phyloP scores from a whole-genome alignment of 495 filamentous ascomycete species.

The Copromyces sp. region DNA sequence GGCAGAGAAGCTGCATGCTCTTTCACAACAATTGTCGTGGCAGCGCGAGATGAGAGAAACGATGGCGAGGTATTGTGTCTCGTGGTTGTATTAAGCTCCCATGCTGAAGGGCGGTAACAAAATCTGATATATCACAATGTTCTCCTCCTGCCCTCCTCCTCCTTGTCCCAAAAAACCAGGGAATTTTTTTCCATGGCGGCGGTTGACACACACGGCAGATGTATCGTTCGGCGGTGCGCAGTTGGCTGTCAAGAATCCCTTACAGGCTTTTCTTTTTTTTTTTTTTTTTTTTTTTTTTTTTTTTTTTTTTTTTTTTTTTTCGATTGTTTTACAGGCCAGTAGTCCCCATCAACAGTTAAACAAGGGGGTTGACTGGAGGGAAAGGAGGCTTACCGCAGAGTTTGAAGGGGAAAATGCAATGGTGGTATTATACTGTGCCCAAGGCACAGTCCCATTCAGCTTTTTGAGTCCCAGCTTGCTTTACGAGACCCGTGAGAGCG shows the following conservation, averaged over 20 bases:
- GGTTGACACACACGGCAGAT: not conserved
- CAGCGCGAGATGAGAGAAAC: not conserved
- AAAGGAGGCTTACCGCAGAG: not conserved
- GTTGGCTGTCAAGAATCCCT: not conserved
- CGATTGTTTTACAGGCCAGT: not conserved
- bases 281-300: too few species aligned
- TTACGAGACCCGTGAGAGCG: not conserved
- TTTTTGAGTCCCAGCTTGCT: not conserved
- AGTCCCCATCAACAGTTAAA: not conserved
- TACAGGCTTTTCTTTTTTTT: not conserved
- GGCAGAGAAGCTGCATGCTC: not conserved
- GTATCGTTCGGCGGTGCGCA: not conserved
- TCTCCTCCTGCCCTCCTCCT: not conserved
- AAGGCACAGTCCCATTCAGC: not conserved
- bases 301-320: not conserved
- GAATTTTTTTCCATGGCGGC: not conserved
- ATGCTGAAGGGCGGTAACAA: not conserved
- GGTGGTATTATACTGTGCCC: not conserved
- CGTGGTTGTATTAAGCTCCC: not conserved
- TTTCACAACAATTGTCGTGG: not conserved
- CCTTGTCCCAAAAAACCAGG: not conserved
- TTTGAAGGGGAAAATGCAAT: not conserved
- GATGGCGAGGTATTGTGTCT: not conserved
- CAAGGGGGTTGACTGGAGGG: not conserved
- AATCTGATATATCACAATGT: not conserved